A percentile compares a stretch with the other conserved stretches of the same genome.
Evolutionary conservation across 2,329 filamentous ascomycete genomes (phyloP).

Genomic region (Fusarium tricinctum): DNA sequence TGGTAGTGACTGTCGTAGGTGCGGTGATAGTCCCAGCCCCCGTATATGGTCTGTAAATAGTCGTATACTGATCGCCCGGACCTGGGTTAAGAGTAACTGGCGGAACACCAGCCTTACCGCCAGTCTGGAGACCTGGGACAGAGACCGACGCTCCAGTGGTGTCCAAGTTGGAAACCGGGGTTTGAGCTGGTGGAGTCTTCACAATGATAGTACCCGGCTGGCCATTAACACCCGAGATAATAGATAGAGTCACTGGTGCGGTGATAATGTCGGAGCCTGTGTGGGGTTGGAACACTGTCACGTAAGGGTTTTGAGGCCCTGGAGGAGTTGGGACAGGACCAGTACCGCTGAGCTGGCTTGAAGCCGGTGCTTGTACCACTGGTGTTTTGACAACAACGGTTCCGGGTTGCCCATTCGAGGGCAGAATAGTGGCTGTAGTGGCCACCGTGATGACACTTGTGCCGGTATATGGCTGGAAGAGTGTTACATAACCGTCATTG

Average conservation of each 20-base stretch:
- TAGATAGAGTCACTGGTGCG: constrained; percentile 28
- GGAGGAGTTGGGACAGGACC: constrained; percentile 23
- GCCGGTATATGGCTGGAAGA: constrained; percentile 26
- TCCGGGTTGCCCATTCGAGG: constrained; percentile 24
- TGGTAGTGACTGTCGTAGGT: constrained; percentile 23
- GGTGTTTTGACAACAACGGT: no score
- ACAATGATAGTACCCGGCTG: constrained; percentile 27
- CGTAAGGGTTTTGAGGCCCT: no score
- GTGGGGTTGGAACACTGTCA: constrained; percentile 34
- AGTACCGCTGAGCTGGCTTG: no score
- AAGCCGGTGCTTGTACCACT: no score
- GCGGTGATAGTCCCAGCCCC: constrained; percentile 22
- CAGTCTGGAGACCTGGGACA: constrained; percentile 16
- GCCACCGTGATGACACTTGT: constrained; percentile 15
- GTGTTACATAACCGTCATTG: constrained; percentile 26
- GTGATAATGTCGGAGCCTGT: constrained; percentile 25
- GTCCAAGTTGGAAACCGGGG: no score
- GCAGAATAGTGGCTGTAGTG: constrained; percentile 22
- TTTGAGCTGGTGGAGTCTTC: no score
- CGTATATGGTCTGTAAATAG: constrained; percentile 30
- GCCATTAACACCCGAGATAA: constrained; percentile 19
- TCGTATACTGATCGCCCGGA: constrained; percentile 20
- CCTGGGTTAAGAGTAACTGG: constrained; percentile 28
- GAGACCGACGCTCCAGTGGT: neutral
- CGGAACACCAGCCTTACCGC: constrained; percentile 13